These are phyloP conservation scores for Rhizophagus sp. DNA, from an alignment of 192 early-diverging fungal genomes.

Conservation along the genomic window DNA sequence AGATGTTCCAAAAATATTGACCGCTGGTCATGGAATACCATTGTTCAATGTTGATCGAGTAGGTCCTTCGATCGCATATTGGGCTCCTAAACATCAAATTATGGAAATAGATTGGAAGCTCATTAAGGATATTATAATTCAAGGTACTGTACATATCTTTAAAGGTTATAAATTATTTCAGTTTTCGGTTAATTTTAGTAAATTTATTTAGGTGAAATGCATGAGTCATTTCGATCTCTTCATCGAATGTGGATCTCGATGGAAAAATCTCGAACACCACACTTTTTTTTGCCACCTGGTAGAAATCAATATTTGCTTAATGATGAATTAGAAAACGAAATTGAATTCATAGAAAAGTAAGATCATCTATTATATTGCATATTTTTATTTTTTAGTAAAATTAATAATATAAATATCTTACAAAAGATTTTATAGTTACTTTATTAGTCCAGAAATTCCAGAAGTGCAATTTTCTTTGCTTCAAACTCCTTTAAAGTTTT, in stretches of 20 bases:
- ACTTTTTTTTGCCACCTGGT: not conserved
- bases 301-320: constrained; percentile 14
- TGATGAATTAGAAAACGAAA: not conserved
- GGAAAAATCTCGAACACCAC: constrained; percentile 10
- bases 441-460: constrained; percentile 13
- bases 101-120: constrained; percentile 18
- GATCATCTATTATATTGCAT: not conserved
- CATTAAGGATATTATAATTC: not conserved
- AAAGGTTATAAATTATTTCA: not conserved
- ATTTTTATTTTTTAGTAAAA: not conserved
- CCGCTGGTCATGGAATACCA: constrained; percentile 17
- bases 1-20: constrained; percentile 11
- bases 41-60: constrained; percentile 1
- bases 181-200: not conserved
- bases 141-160: not conserved
- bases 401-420: not conserved
- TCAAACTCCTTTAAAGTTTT: constrained; percentile 14
- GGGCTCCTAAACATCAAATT: constrained; percentile 10
- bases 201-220: constrained; percentile 2
- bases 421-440: not conserved
- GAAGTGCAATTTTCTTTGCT: constrained; percentile 1
- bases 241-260: constrained; percentile 26
- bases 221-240: constrained; percentile 1
- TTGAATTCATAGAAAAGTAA: constrained; percentile 7
- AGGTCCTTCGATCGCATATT: constrained; percentile 29